Percentiles rank a stretch among this genome's conserved stretches.
phyloP scores from a whole-genome alignment of 2,329 filamentous ascomycete genomes.

The Phaeoacremonium minimum region DNA sequence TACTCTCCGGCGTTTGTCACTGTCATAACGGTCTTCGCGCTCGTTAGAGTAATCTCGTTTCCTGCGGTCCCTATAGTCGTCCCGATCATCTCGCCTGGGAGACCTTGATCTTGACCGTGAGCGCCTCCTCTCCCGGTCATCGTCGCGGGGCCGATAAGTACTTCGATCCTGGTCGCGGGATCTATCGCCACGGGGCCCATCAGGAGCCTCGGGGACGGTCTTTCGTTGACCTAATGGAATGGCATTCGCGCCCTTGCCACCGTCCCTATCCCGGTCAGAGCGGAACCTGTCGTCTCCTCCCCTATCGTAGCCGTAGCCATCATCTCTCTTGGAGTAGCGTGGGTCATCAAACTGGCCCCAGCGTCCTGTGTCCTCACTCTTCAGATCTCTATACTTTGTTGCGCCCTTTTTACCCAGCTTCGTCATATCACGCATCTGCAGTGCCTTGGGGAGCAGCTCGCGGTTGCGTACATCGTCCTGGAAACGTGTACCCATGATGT shows the following conservation, averaged over 20 bases:
- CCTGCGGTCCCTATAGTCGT: conserved; percentile 42
- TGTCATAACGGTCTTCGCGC: conserved; percentile 42
- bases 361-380: conserved; percentile 81
- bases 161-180: conserved; percentile 34
- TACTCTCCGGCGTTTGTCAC: conserved; percentile 57
- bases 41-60: conserved; percentile 57
- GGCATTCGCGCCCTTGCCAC: conserved; percentile 63
- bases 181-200: conserved; percentile 19
- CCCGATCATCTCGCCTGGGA: conserved; percentile 37
- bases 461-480: conserved; percentile 80
- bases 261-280: conserved; percentile 26
- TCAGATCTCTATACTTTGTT: conserved; percentile 85
- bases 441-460: conserved; percentile 80
- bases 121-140: conserved; percentile 25
- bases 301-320: conserved; percentile 28
- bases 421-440: conserved; percentile 91
- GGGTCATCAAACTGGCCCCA: conserved; percentile 68
- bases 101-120: conserved; percentile 43
- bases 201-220: conserved; percentile 25
- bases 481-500: conserved; percentile 81
- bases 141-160: conserved; percentile 18
- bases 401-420: conserved; percentile 89
- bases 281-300: conserved; percentile 63
- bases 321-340: conserved; percentile 28
- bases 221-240: conserved; percentile 64